Evolutionary conservation across 768 basidiomycete species (phyloP).

Genomic region (Leccinum uliginosum): DNA sequence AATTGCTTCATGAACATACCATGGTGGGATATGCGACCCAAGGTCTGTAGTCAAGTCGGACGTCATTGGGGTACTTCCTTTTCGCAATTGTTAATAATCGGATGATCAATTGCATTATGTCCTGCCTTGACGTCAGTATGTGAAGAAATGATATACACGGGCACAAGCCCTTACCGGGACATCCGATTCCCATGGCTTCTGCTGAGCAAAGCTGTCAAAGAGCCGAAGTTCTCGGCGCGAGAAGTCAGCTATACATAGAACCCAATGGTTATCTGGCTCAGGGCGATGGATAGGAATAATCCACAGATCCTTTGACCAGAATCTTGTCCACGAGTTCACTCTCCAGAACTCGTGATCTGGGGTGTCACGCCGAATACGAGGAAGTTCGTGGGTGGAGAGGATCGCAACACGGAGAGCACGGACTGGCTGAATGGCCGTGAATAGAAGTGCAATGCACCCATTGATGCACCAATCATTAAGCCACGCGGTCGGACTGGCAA

Average conservation of each 20-base stretch:
- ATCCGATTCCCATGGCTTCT: slow-evolving; percentile 2
- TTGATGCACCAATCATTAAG: slow-evolving; percentile 19
- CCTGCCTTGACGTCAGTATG: background rate
- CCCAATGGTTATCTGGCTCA: slow-evolving; percentile 29
- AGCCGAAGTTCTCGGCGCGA: slow-evolving; percentile 3
- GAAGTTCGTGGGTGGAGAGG: slow-evolving; percentile 11
- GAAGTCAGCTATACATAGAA: slow-evolving; percentile 22
- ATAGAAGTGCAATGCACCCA: slow-evolving; percentile 9
- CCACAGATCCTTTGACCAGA: slow-evolving; percentile 33
- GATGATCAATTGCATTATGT: slow-evolving; percentile 3
- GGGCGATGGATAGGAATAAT: slow-evolving; percentile 35
- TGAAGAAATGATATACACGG: too few species aligned
- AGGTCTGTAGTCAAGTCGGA: background rate
- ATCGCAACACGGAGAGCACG: background rate
- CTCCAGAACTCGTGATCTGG: slow-evolving; percentile 20
- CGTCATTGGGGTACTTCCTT: background rate
- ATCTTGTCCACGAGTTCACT: slow-evolving; percentile 6
- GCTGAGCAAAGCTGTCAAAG: slow-evolving; percentile 11
- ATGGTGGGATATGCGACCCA: background rate
- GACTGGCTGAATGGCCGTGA: background rate
- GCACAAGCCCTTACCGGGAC: background rate
- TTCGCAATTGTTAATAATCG: background rate
- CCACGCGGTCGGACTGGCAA: background rate
- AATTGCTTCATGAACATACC: background rate
- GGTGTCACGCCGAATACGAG: background rate